Evolutionary conservation across 73 alveolate species (phyloP).

Genomic region (Tetrahymena malaccensis): DNA sequence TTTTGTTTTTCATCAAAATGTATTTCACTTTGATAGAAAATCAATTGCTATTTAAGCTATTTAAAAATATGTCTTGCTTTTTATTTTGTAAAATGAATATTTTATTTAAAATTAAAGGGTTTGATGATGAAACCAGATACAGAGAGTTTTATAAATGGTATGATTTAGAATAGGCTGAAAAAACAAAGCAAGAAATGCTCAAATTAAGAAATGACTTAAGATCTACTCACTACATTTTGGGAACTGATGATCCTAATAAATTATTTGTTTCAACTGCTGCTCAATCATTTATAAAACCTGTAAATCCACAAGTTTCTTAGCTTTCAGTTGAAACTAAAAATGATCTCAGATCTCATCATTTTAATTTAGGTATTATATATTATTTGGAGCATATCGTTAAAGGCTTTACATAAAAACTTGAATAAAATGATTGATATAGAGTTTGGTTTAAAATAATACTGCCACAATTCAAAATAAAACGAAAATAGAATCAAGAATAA

Average conservation of each 20-base stretch:
- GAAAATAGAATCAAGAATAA: background rate
- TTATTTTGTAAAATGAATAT: background rate
- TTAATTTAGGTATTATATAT: slow-evolving; percentile 1
- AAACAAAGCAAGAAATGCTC: slow-evolving; percentile 16
- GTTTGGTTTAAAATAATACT: too few species aligned
- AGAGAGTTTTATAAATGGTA: slow-evolving; percentile 7
- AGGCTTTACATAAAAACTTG: too few species aligned
- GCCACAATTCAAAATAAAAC: background rate
- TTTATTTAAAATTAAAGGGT: background rate
- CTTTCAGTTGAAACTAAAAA: slow-evolving; percentile 40
- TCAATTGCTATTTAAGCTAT: too few species aligned
- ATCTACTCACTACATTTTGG: slow-evolving; percentile 18
- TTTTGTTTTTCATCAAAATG: too few species aligned
- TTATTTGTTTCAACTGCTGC: slow-evolving; percentile 8
- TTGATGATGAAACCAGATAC: slow-evolving; percentile 29
- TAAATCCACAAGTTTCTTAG: slow-evolving; percentile 17
- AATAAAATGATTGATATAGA: too few species aligned
- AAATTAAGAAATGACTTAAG: background rate
- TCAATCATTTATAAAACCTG: slow-evolving; percentile 5
- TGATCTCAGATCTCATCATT: slow-evolving; percentile 44
- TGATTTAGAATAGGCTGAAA: background rate
- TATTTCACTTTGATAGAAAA: too few species aligned
- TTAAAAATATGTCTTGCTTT: too few species aligned
- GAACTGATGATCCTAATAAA: slow-evolving; percentile 19
- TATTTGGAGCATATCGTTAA: background rate